Percentiles rank a stretch among this genome's conserved stretches.
phyloP scores from a whole-genome alignment of 2,329 filamentous ascomycete species.

The Exophiala sp. region DNA sequence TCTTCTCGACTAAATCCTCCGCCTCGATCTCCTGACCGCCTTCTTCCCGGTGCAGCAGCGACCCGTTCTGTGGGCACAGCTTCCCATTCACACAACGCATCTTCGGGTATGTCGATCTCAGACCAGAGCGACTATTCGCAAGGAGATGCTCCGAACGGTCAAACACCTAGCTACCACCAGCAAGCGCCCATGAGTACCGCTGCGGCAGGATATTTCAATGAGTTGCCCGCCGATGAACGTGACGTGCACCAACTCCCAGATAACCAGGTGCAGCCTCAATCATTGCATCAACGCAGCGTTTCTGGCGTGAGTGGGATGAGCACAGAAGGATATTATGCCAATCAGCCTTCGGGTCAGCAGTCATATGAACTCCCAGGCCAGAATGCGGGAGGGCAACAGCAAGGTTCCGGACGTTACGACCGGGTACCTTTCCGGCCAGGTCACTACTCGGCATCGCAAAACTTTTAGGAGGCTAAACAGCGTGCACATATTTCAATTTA shows the following conservation, averaged over 20 bases:
- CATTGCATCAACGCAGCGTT: constrained; percentile 6
- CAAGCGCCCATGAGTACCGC: neutral
- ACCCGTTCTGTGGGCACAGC: constrained; percentile 11
- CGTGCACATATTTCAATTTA: too few species aligned
- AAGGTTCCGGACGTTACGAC: constrained; percentile 14
- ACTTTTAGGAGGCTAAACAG: constrained; percentile 9
- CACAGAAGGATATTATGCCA: constrained; percentile 8
- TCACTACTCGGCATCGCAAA: constrained; percentile 18
- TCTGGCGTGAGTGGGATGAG: neutral
- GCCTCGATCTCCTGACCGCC: constrained; percentile 19
- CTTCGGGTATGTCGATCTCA: constrained; percentile 19
- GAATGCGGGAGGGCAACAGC: constrained; percentile 7
- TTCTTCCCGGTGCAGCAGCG: constrained; percentile 13
- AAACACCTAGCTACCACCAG: constrained; percentile 1
- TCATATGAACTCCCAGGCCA: constrained; percentile 19
- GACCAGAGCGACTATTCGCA: constrained; percentile 24
- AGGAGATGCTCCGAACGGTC: constrained; percentile 2
- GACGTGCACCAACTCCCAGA: constrained; percentile 16
- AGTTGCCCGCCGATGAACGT: constrained; percentile 12
- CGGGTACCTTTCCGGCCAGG: constrained; percentile 20
- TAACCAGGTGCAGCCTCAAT: neutral
- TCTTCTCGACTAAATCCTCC: constrained; percentile 21
- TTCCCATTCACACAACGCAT: constrained; percentile 10
- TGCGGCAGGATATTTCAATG: constrained; percentile 11
- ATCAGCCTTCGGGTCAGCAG: constrained; percentile 10